phyloP scores from a whole-genome alignment of 2,329 filamentous ascomycete species.

The Fusarium algeriense region DNA sequence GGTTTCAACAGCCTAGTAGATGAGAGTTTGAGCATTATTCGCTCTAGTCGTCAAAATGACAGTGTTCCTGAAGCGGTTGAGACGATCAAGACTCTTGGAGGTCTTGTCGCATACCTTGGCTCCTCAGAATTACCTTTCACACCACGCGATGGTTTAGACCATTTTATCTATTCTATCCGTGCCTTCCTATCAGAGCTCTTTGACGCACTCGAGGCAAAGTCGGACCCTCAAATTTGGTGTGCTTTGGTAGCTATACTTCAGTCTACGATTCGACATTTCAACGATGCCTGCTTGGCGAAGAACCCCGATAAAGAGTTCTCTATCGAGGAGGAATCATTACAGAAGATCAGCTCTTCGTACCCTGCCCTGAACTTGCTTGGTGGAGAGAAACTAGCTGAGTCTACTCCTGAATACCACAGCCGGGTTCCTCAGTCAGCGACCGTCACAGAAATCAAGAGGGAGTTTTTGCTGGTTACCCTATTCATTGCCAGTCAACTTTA shows the following conservation, averaged over 20 bases:
- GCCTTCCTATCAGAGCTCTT: conserved; percentile 54
- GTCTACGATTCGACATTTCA: conserved; percentile 53
- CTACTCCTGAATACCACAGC: conserved; percentile 1
- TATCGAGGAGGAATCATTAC: conserved; percentile 38
- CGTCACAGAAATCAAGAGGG: conserved; percentile 49
- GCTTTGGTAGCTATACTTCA: conserved; percentile 55
- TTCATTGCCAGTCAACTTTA: conserved; percentile 57
- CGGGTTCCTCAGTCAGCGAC: conserved; percentile 23
- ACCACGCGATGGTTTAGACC: conserved; percentile 49
- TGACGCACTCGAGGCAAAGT: conserved; percentile 51
- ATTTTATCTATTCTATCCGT: conserved; percentile 57
- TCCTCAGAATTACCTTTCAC: conserved; percentile 57
- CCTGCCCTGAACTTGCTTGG: conserved; percentile 45
- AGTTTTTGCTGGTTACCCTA: conserved; percentile 57
- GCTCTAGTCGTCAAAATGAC: conserved; percentile 37
- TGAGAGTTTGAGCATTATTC: conserved; percentile 46
- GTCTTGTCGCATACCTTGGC: conserved; percentile 62
- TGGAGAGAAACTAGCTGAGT: conserved; percentile 1
- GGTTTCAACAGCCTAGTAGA: conserved; percentile 53
- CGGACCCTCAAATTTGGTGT: conserved; percentile 53
- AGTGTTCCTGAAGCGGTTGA: conserved; percentile 41
- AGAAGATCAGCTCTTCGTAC: conserved; percentile 47
- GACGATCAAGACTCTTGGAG: conserved; percentile 54
- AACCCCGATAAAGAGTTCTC: conserved; percentile 38
- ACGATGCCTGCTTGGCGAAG: conserved; percentile 55